These are phyloP conservation scores for Penicillium ochrochloron DNA, from an alignment of 495 filamentous ascomycete genomes.

Conservation along the genomic window DNA sequence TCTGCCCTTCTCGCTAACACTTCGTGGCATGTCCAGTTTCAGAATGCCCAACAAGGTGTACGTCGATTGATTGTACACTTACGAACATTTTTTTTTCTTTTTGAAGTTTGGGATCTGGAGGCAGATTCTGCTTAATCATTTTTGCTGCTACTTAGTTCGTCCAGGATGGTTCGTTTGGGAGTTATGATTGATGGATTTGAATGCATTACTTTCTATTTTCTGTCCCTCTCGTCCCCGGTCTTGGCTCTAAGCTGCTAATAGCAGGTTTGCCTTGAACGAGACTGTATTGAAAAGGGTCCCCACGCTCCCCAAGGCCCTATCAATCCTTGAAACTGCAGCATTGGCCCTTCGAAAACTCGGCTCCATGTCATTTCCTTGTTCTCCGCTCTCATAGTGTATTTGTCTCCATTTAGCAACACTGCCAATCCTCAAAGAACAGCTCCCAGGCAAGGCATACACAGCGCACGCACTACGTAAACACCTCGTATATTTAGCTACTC, in stretches of 20 bases:
- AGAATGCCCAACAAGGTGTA: slow-evolving; percentile 25
- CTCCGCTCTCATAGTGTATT: neutral
- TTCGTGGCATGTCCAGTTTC: slow-evolving; percentile 5
- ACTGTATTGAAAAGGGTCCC: neutral
- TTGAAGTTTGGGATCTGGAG: slow-evolving; percentile 16
- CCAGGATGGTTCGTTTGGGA: slow-evolving; percentile 19
- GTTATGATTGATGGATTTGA: slow-evolving; percentile 32
- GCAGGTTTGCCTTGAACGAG: neutral
- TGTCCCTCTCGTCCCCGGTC: neutral
- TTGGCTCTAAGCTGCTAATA: neutral
- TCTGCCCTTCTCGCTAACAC: slow-evolving; percentile 2
- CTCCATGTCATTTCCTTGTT: neutral
- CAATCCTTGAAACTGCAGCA: neutral
- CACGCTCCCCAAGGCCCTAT: neutral
- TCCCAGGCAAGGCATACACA: neutral
- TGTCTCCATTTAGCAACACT: neutral
- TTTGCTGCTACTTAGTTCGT: slow-evolving; percentile 20
- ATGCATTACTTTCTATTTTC: slow-evolving; percentile 8
- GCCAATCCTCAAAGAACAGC: neutral
- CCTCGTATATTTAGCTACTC: slow-evolving; percentile 1
- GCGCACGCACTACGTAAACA: neutral
- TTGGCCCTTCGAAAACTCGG: neutral
- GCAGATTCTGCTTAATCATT: slow-evolving; percentile 15
- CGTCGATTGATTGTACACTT: slow-evolving; percentile 15
- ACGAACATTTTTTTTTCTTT: slow-evolving; percentile 21